Percentiles rank a stretch among this genome's conserved stretches.
phyloP scores from a whole-genome alignment of 208 protist genomes.

The Trypanosoma rangeli region DNA sequence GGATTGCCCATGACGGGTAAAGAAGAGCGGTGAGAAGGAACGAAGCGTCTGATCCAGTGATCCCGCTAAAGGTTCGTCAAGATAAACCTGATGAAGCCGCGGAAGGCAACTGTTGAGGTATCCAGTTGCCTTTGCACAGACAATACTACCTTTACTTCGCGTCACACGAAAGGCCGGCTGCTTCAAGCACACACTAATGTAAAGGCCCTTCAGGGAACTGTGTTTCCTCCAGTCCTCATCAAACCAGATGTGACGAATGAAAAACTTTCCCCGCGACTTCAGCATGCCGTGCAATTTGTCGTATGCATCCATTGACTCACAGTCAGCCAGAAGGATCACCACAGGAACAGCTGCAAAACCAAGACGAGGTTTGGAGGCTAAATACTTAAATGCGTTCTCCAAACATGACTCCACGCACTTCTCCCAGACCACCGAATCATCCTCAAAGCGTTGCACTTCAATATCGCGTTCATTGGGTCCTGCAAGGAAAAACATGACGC shows the following conservation, averaged over 20 bases:
- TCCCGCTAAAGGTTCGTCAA: slow-evolving; percentile 46
- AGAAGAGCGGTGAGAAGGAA: slow-evolving; percentile 71
- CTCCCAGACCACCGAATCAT: slow-evolving; percentile 38
- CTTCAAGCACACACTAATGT: slow-evolving; percentile 57
- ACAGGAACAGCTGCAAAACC: slow-evolving; percentile 57
- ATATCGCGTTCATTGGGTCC: slow-evolving; percentile 28
- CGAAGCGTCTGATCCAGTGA: slow-evolving; percentile 42
- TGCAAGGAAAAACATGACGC: slow-evolving; percentile 53
- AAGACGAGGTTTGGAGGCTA: slow-evolving; percentile 48
- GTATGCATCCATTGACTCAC: slow-evolving; percentile 35
- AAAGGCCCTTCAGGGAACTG: slow-evolving; percentile 18
- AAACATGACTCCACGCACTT: slow-evolving; percentile 36
- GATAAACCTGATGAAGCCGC: slow-evolving; percentile 45
- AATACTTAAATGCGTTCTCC: slow-evolving; percentile 38
- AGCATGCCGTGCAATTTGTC: slow-evolving; percentile 40
- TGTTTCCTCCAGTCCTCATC: slow-evolving; percentile 46
- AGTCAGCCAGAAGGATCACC: slow-evolving; percentile 58
- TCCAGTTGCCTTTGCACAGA: slow-evolving; percentile 63
- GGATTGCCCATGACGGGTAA: slow-evolving; percentile 80
- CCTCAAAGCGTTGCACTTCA: slow-evolving; percentile 36
- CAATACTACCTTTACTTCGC: slow-evolving; percentile 49
- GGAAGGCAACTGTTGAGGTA: slow-evolving; percentile 63
- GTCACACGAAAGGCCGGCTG: slow-evolving; percentile 42
- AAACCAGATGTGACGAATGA: slow-evolving; percentile 66
- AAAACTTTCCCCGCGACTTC: slow-evolving; percentile 33